phyloP scores from a whole-genome alignment of 2,329 filamentous ascomycete genomes.

The Leptosphaerulina australis region DNA sequence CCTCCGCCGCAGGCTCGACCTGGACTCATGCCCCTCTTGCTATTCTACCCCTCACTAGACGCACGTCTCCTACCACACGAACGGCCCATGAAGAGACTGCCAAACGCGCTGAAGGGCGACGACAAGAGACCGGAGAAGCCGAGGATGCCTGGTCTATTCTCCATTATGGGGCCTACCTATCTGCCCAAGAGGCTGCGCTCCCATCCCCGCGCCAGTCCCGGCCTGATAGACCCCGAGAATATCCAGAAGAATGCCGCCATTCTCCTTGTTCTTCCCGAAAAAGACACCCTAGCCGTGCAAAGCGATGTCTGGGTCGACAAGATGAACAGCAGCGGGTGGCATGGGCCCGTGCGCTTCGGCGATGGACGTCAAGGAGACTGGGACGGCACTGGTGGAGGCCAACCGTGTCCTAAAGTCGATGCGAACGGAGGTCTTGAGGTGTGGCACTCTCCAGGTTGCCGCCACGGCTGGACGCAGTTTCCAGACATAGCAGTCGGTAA shows the following conservation, averaged over 20 bases:
- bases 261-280: conserved; percentile 51
- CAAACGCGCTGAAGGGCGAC: conserved; percentile 43
- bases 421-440: conserved; percentile 47
- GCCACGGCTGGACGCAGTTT: conserved; percentile 54
- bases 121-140: conserved; percentile 38
- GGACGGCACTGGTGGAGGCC: conserved; percentile 33
- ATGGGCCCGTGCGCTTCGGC: conserved; percentile 43
- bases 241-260: conserved; percentile 50
- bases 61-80: conserved; percentile 50
- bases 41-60: conserved; percentile 54
- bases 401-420: conserved; percentile 21
- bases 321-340: conserved; percentile 43
- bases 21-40: conserved; percentile 47
- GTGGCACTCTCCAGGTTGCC: conserved; percentile 44
- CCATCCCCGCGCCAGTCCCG: conserved; percentile 51
- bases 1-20: conserved; percentile 44
- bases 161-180: conserved; percentile 52
- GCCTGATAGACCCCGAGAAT: conserved; percentile 42
- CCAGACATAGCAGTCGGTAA: conserved; percentile 48
- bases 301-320: conserved; percentile 53
- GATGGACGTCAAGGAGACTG: conserved; percentile 42
- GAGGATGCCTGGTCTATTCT: conserved; percentile 45
- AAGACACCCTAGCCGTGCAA: conserved; percentile 51
- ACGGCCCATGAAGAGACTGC: conserved; percentile 45
- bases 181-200: conserved; percentile 46